A percentile compares a stretch with the other conserved stretches of the same genome.
These are phyloP conservation scores for Paratinospora sagittata DNA, from an alignment of 164 flowering plant species.

Conservation along the genomic window DNA sequence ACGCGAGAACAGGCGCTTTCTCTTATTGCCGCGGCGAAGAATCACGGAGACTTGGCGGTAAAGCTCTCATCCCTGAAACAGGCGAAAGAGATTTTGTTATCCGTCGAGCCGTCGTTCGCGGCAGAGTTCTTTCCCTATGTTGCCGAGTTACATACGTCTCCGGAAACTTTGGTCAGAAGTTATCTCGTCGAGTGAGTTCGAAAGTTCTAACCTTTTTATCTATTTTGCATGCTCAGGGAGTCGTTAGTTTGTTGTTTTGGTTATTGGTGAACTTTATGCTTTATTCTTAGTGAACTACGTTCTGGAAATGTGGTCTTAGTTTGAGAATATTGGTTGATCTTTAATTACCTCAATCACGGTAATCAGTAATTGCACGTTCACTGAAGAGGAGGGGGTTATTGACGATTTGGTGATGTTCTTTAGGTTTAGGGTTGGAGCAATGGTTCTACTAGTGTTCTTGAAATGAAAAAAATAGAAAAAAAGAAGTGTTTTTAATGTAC, in stretches of 20 bases:
- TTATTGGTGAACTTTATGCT: neutral
- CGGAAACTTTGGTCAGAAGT: constrained; percentile 53
- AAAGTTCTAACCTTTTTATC: neutral
- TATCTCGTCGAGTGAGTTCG: constrained; percentile 63
- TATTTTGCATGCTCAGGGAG: neutral
- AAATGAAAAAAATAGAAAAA: neutral
- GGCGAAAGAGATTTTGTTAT: constrained; percentile 51
- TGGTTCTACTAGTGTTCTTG: neutral
- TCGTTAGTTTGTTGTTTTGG: neutral
- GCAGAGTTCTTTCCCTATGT: constrained; percentile 66
- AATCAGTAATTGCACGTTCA: too few relatives aligned
- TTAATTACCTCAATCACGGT: too few relatives aligned
- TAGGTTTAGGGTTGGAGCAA: neutral
- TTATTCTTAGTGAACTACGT: too few relatives aligned
- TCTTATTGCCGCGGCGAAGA: constrained; percentile 73
- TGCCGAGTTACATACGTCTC: constrained; percentile 61
- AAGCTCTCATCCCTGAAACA: constrained; percentile 81
- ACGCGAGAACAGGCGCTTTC: constrained; percentile 64
- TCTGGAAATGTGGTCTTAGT: too few relatives aligned
- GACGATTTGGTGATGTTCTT: too few relatives aligned
- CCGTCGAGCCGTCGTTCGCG: constrained; percentile 45
- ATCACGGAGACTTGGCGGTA: constrained; percentile 79
- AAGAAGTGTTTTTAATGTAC: neutral
- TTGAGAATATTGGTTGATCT: too few relatives aligned
- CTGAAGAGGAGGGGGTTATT: too few relatives aligned